These are phyloP conservation scores for Nemania sp. DNA, from an alignment of 2,329 filamentous ascomycete species.

Conservation along the genomic window DNA sequence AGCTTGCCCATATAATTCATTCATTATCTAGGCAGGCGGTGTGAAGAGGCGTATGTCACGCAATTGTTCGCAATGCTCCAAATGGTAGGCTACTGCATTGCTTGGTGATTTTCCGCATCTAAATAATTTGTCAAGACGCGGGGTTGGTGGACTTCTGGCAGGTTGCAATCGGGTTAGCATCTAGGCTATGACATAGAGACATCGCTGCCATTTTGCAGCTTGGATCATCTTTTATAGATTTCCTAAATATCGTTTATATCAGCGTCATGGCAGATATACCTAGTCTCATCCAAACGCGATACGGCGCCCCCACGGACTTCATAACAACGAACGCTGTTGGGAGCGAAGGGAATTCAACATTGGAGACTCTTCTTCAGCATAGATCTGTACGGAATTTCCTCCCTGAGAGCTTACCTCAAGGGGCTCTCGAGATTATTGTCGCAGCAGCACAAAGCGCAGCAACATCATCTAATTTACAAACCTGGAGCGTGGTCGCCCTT, in stretches of 20 bases:
- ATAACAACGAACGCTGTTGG: neutral
- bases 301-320: conserved; percentile 31
- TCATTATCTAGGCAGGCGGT: too few relatives aligned
- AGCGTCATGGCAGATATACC: conserved; percentile 38
- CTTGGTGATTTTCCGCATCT: neutral
- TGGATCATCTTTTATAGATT: neutral
- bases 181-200: neutral
- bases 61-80: conserved; percentile 31
- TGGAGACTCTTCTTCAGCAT: conserved; percentile 49
- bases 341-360: conserved; percentile 34
- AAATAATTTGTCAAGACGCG: neutral
- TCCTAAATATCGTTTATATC: neutral
- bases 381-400: conserved; percentile 49
- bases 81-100: conserved; percentile 10
- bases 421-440: conserved; percentile 48
- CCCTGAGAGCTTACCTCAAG: conserved; percentile 39
- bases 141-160: conserved; percentile 6
- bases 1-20: neutral
- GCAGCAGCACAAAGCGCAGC: conserved; percentile 53
- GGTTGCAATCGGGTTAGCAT: neutral
- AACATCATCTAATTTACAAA: conserved; percentile 53
- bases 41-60: conserved; percentile 26
- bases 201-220: neutral
- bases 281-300: conserved; percentile 41
- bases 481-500: conserved; percentile 51